Evolutionary conservation across 2,329 filamentous ascomycete species (phyloP).

Genomic region (Tolypocladium pustulatum): DNA sequence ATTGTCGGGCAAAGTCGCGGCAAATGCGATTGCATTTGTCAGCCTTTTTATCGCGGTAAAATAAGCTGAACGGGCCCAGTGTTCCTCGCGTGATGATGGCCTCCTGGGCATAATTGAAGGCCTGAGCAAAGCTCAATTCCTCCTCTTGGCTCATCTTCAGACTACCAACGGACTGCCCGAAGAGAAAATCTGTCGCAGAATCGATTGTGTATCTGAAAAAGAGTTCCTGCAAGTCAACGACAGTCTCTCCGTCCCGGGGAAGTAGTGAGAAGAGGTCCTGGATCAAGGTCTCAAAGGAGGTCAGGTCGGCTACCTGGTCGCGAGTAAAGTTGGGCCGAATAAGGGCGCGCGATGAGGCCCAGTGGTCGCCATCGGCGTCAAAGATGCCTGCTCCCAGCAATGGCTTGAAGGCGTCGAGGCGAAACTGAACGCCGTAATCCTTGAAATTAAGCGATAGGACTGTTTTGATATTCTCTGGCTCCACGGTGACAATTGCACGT

Average conservation of each 20-base stretch:
- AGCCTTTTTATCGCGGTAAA: constrained; percentile 8
- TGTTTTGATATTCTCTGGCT: constrained; percentile 39
- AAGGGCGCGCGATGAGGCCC: constrained; percentile 27
- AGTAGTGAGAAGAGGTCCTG: constrained; percentile 22
- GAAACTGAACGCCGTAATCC: constrained; percentile 25
- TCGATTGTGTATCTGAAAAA: constrained; percentile 44
- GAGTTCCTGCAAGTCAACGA: constrained; percentile 36
- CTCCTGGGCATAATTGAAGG: constrained; percentile 21
- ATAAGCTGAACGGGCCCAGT: constrained; percentile 8
- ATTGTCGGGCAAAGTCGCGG: constrained; percentile 3
- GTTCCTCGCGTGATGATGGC: not conserved
- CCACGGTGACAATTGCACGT: constrained; percentile 16
- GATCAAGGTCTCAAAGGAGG: constrained; percentile 10
- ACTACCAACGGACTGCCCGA: constrained; percentile 32
- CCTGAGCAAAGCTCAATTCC: constrained; percentile 15
- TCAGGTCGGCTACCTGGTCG: constrained; percentile 12
- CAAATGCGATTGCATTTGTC: constrained; percentile 2
- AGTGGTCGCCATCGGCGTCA: constrained; percentile 27
- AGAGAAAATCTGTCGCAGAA: constrained; percentile 47
- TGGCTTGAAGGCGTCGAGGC: constrained; percentile 14
- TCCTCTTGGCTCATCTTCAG: constrained; percentile 5
- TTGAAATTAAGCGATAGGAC: constrained; percentile 37
- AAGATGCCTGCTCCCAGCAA: constrained; percentile 32
- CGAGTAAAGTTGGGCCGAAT: constrained; percentile 17
- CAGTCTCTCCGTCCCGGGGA: constrained; percentile 7